Evolutionary conservation across 1,139 yeast species (phyloP), one percentile per base, ranked within the genome.

Genomic region (Meyerozyma athensensis): DNA sequence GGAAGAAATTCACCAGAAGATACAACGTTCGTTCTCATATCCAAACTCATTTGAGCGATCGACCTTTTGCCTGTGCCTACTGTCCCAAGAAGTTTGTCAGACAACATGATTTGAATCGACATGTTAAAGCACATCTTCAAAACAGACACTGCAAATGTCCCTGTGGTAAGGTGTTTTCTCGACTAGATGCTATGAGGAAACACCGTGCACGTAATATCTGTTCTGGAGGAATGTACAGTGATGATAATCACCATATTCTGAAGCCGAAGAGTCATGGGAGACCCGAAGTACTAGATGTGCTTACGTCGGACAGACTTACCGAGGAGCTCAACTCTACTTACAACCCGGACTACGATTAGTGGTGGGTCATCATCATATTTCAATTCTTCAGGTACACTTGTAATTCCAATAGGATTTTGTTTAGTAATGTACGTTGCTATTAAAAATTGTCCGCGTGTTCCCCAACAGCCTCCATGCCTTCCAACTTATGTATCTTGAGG

Each of bases 1-100:
- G 86, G 13, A 89, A 94, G 59, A 68, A 75, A 40, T 92, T 94
- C 61, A 81, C 90, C 7, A 72, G 98, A 53, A 71, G 96, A 36
- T 94, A 94, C 62, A 94, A 94, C 56, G 89, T 87, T n/a, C 72
- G 97, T 43, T 87, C 97, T 0, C 99, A 94, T 58, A 90, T 94
- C 40, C 98, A 94, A 58, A 94, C 98, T 1, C 99, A 94, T 68
- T 65, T 94, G 38, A 82, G 94, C 57, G 98, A 94, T 59, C 69
- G 97, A 40, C 99, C 99, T 1, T 83, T 81, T 61, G 69, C 68
- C 4, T 81, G 84, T 52, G 52, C 59, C 10, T 65, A 66, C 44
- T 85, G 92, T 57, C 77, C 79, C 4, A 81, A 86, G 45, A 72
- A 81, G 36, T 86, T 86, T 61, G 95, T 86, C 12, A 68, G 95